phyloP scores from a whole-genome alignment of 495 filamentous ascomycete genomes.

The Hyaloscypha bicolor region DNA sequence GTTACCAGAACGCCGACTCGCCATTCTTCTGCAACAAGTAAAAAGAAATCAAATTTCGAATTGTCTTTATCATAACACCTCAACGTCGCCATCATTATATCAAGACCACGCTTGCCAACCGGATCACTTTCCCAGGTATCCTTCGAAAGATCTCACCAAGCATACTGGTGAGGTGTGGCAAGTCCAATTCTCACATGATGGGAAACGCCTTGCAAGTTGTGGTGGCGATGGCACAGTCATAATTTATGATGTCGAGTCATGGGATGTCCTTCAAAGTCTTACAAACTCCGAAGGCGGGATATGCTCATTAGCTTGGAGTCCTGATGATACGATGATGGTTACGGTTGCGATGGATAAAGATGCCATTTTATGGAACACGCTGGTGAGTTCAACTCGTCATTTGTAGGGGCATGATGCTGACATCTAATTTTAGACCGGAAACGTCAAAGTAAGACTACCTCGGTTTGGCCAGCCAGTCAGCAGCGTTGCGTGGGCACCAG shows the following conservation, averaged over 20 bases:
- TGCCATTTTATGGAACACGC: conserved; percentile 78
- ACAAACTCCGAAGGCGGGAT: conserved; percentile 67
- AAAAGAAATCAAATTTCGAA: conserved; percentile 79
- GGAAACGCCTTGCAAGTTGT: conserved; percentile 78
- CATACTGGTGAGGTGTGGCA: conserved; percentile 90
- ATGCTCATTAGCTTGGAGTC: conserved; percentile 84
- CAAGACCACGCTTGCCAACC: conserved; percentile 84
- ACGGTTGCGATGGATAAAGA: conserved; percentile 75
- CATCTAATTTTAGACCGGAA: conserved; percentile 61
- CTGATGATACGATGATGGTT: conserved; percentile 82
- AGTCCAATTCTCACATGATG: conserved; percentile 87
- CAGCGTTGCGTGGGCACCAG: conserved; percentile 80
- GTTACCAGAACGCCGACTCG: conserved; percentile 94
- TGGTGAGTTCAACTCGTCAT: conserved; percentile 52
- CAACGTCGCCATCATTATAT: conserved; percentile 81
- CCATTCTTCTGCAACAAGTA: conserved; percentile 76
- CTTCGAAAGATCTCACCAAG: conserved; percentile 66
- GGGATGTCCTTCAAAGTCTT: conserved; percentile 65
- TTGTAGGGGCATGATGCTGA: conserved; percentile 6
- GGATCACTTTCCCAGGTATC: conserved; percentile 73
- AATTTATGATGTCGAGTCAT: conserved; percentile 77
- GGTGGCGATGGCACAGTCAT: conserved; percentile 72
- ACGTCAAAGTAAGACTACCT: conserved; percentile 61
- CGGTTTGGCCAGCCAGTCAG: conserved; percentile 81
- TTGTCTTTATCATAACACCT: conserved; percentile 88